Evolutionary conservation across 768 basidiomycete genomes (phyloP).

Genomic region (Omphalotus guepiniiformis): DNA sequence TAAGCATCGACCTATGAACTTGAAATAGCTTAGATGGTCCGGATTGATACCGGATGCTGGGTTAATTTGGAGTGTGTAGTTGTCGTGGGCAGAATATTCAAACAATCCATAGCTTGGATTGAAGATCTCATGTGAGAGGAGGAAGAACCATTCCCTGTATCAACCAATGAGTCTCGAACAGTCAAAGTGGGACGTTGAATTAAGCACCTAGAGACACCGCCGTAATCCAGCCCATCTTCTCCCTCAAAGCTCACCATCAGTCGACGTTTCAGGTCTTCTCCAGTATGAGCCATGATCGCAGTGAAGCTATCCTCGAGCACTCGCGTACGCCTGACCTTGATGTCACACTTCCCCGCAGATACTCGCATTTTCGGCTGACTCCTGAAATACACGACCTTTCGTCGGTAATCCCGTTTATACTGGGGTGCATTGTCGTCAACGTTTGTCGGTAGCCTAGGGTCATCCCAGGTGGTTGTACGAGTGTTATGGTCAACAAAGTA

Average conservation of each 20-base stretch:
- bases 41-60: conserved; percentile 72
- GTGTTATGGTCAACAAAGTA: conserved; percentile 95
- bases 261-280: conserved; percentile 65
- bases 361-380: conserved; percentile 82
- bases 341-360: conserved; percentile 77
- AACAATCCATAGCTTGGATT: conserved; percentile 80
- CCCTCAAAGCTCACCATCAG: conserved; percentile 75
- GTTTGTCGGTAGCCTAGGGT: conserved; percentile 79
- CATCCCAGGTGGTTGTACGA: conserved; percentile 89
- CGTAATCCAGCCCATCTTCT: conserved; percentile 78
- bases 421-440: conserved; percentile 90
- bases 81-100: conserved; percentile 77
- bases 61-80: conserved; percentile 79
- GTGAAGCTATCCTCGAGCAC: conserved; percentile 86
- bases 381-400: conserved; percentile 91
- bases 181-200: not conserved
- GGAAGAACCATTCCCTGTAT: conserved; percentile 80
- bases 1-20: conserved; percentile 71
- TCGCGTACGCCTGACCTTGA: conserved; percentile 75
- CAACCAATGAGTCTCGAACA: conserved; percentile 6
- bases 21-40: conserved; percentile 77
- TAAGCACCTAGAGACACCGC: conserved; percentile 65
- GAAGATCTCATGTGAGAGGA: conserved; percentile 79
- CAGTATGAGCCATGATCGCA: conserved; percentile 76
- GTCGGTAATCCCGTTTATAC: conserved; percentile 89